A percentile compares a stretch with the other conserved stretches of the same genome.
phyloP scores from a whole-genome alignment of 441 rosid species.

The Croton setiger region DNA sequence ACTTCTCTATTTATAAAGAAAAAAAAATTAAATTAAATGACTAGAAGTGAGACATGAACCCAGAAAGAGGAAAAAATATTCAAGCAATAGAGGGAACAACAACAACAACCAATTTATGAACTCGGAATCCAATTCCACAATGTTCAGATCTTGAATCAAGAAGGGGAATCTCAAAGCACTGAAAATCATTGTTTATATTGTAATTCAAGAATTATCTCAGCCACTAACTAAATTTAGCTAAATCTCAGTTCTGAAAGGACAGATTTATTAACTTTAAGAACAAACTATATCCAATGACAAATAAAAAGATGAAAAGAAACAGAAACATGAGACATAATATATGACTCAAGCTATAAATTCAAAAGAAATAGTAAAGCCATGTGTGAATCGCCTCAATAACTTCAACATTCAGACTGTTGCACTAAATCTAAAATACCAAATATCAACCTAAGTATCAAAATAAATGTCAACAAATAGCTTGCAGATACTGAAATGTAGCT shows the following conservation, averaged over 20 bases:
- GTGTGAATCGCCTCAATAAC: neutral
- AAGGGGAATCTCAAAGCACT: neutral
- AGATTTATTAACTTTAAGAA: neutral
- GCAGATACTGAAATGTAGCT: neutral
- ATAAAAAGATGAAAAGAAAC: neutral
- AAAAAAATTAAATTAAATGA: neutral
- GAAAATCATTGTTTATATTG: neutral
- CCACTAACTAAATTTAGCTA: neutral
- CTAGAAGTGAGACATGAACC: neutral
- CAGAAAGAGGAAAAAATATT: neutral
- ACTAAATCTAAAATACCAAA: neutral
- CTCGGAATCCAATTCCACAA: neutral
- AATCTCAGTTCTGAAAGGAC: neutral
- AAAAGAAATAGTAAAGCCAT: neutral
- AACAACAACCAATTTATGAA: neutral
- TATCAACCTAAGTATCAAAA: neutral
- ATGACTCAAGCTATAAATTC: neutral
- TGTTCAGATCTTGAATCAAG: neutral
- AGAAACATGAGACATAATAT: neutral
- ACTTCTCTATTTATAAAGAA: neutral
- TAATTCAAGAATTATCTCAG: neutral
- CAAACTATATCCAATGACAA: constrained; percentile 6
- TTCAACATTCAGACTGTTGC: neutral
- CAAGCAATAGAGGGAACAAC: neutral
- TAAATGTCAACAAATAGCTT: neutral